Base-by-base conservation (phyloP, 176 grass and related monocot genomes). In the Hordeum marinum region DNA sequence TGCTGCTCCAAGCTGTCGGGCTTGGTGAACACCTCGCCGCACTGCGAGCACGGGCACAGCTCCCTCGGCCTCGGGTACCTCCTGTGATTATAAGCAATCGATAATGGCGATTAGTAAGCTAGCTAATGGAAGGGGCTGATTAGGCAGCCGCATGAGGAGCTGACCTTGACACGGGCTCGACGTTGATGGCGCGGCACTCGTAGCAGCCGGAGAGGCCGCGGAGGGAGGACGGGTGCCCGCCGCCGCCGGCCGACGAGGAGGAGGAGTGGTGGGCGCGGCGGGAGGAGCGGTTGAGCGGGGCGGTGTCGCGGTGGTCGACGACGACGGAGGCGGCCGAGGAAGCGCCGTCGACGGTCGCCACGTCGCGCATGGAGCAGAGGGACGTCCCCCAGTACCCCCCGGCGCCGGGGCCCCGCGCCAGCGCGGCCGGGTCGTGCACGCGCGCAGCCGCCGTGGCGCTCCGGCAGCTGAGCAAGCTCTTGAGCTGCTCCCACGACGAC, bases 11-110 rank as follows among this genome's bases (percentile, higher is more conserved):
- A 68, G 90, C 77, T 86, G 17, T 99, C 93, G n/a, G 90, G 78
- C 21, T 94, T 94, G 73, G 88, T 91, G 86, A 99, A 99, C 20
- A 96, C 86, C 90, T 96, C 96, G 27, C 96, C 91, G 83, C 96
- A 99, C 12, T 90, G 85, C 52, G 91, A 67, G 79, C 96, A 99
- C 1, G 82, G 26, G 72, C 88, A 90, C 59, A 99, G 75, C 82
- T 87, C 85, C 83, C 93, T 84, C 10, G 93, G 82, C 81, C 93
- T 45, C 12, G 96, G 93, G 79, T 95, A 90, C 85, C 96, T 82
- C 91, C 91, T 94, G 67, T 42, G 11, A 43, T 12, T 9, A 8
- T 43, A 43, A 43, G 2, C 41, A 43, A 43, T 4, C 41, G 0
- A 12, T 12, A 43, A 48, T 48, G 45, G 45, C 3, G 5, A 21